phyloP scores from a whole-genome alignment of 441 rosid genomes.

The Erodium trifolium region DNA sequence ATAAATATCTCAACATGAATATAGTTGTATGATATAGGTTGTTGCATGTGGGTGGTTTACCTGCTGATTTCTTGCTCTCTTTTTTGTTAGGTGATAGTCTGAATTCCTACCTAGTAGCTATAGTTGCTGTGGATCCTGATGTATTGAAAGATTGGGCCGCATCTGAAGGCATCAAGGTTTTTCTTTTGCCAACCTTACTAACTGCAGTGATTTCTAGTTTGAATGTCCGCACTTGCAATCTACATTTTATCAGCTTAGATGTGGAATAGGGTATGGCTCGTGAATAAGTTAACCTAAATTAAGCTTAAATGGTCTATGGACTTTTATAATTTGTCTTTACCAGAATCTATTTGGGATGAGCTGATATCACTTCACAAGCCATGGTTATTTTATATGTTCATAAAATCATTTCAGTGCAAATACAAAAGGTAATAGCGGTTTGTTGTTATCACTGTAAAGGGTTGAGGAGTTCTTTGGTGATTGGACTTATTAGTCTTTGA shows the following conservation, averaged over 20 bases:
- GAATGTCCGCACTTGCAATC: neutral
- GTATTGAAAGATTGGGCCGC: constrained; percentile 70
- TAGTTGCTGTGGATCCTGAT: constrained; percentile 80
- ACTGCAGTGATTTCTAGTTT: neutral
- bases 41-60: constrained; percentile 5
- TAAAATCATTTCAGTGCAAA: neutral
- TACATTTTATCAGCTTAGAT: no score
- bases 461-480: neutral
- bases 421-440: neutral
- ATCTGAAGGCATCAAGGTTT: constrained; percentile 77
- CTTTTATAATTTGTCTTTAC: neutral
- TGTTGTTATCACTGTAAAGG: neutral
- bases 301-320: neutral
- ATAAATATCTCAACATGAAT: no score
- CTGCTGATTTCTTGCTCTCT: constrained; percentile 11
- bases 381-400: neutral
- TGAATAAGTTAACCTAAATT: no score
- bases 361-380: neutral
- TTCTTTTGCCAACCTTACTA: neutral
- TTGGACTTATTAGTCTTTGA: neutral
- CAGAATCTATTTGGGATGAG: neutral
- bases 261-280: no score
- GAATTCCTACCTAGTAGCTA: constrained; percentile 72
- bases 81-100: constrained; percentile 77
- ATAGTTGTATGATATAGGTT: no score